Evolutionary conservation across 2,329 filamentous ascomycete genomes (phyloP), one percentile per base, ranked within the genome.

Genomic region (Dactylellina cionopaga): DNA sequence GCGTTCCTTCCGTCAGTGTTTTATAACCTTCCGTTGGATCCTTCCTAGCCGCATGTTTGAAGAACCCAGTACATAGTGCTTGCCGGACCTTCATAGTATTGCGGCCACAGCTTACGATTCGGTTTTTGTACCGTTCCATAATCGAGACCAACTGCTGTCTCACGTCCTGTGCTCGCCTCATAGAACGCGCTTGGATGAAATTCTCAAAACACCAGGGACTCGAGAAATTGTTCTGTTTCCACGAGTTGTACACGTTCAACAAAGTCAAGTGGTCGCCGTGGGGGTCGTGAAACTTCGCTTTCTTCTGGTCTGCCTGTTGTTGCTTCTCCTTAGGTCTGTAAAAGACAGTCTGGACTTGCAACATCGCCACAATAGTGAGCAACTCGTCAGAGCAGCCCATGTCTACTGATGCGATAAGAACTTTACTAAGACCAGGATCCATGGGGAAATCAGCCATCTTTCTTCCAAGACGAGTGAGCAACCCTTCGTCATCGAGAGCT

Each of bases 361-460:
- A 87, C 92, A 97, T 96, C 43, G 92, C 91, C 1, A 99, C 92
- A 71, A 99, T 97, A 75, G 88, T 94, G 24, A 99, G 87, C 78
- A 98, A 88, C 81, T 99, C 95, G 24, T 99, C 95, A 0, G 92
- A 93, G 81, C 96, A 99, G 25, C 89, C 86, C 75, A 96, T 86
- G 47, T 96, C 91, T 1, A 96, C 91, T 0, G 92, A 92, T 9
- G 89, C 90, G 74, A 99, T 96, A 1, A 99, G 85, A 0, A 92
- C 89, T 80, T 98, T 99, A 58, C 93, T 91, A 0, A 98, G 85
- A 0, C 92, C 88, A 0, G 95, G 95, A 65, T 98, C 93, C 92
- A 98, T 98, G 0, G 95, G 95, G 80, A 98, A 98, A 78, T 99
- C 94, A 9, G 95, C 93, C 94, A 99, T 98, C 80, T 97, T 96